Evolutionary conservation across 305 asterid species (phyloP), one percentile per base, ranked within the genome.

Genomic region (Fraxinus ornus): DNA sequence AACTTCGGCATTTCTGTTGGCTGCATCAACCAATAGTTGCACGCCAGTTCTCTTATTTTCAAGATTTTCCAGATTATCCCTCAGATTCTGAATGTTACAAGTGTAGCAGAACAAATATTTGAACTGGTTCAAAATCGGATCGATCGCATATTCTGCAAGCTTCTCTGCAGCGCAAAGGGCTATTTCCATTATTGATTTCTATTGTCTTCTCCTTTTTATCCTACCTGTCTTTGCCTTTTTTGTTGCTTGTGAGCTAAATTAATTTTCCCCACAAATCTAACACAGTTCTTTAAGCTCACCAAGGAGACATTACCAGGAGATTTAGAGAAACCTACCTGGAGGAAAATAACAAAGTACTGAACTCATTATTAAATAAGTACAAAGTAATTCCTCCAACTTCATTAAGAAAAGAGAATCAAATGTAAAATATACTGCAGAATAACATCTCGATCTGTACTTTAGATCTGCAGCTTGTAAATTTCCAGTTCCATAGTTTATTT

Each of bases 41-140:
- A 84, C 12, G 2, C 68, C 64, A 21, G 12, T 30, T 82, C 49
- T 79, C 13, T 15, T 79, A 0, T 0, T 4, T 1, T 78, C 78
- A 33, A 89, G 26, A 24, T 33, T 15, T 28, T 13, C 8, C 5
- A 36, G 80, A 83, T 84, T 85, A 7, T 66, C 73, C 7, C 21
- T n/a, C 5, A 88, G 79, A 21, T 10, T 57, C 6, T 33, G 13
- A 4, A 85, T 26, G 71, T 82, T 86, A 17, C 47, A 78, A 0
- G 66, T 30, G 57, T 80, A 76, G 80, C 78, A 52, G 72, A 79
- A 86, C 4, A 86, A 28, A 77, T 85, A 84, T 24, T 17, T 75
- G 19, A 84, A 7, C 22, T 82, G 85, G 7, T 62, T 73, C 32
- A n/a, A 41, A 9, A 85, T 5, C 24, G 86, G 80, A 2, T 8